A percentile compares a stretch with the other conserved stretches of the same genome.
phyloP scores from a whole-genome alignment of 2,329 filamentous ascomycete species.

The Aureobasidium sp. region DNA sequence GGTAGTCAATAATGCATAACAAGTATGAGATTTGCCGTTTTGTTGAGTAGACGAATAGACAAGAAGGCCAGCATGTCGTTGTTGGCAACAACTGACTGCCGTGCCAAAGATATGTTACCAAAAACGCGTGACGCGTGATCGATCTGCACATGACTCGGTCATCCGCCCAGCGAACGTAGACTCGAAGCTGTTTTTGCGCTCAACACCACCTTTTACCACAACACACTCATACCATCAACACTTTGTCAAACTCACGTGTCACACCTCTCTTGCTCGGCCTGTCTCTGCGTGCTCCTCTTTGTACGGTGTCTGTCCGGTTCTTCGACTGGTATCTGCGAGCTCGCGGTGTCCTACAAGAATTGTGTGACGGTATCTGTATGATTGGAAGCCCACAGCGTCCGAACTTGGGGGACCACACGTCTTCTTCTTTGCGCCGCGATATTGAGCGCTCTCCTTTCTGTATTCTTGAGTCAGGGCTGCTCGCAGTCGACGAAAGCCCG shows the following conservation, averaged over 20 bases:
- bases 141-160: background rate
- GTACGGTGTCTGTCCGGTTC: slow-evolving; percentile 2
- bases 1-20: background rate
- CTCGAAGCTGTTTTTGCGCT: background rate
- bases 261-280: background rate
- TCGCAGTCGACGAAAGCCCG: slow-evolving; percentile 11
- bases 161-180: background rate
- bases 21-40: background rate
- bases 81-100: background rate
- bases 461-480: slow-evolving; percentile 12
- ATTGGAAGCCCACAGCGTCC: slow-evolving; percentile 2
- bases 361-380: slow-evolving; percentile 10
- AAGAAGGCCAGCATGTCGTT: background rate
- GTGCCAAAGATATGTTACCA: no score
- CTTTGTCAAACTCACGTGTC: background rate
- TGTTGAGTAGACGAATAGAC: background rate
- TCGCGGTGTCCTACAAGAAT: slow-evolving; percentile 7
- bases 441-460: background rate
- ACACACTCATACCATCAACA: background rate
- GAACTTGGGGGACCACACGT: background rate
- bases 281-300: background rate
- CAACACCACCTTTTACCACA: background rate
- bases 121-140: background rate
- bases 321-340: background rate
- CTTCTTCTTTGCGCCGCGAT: background rate